Conservation (phyloP, 2,329 filamentous ascomycete species). For the Colletotrichum phormii region DNA sequence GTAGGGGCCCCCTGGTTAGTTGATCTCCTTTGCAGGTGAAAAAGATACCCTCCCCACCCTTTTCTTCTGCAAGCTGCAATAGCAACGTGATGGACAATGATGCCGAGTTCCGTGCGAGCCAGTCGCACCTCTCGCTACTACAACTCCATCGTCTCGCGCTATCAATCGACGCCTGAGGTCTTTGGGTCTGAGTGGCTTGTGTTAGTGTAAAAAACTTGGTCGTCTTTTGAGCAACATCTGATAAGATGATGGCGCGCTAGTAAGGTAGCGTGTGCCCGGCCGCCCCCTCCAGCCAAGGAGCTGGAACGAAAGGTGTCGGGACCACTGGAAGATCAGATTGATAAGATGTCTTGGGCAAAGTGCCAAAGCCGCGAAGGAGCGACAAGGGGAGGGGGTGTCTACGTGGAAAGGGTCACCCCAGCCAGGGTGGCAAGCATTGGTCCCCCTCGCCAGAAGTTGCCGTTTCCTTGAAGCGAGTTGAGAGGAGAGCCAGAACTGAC, state of each 20-base stretch:
- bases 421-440: background rate
- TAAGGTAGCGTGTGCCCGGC: background rate
- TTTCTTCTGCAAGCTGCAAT: background rate
- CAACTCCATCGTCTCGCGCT: background rate
- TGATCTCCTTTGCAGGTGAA: constrained; percentile 10
- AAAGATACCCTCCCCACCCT: background rate
- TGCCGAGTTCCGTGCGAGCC: background rate
- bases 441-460: constrained; percentile 21
- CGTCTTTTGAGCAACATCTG: constrained; percentile 9
- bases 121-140: background rate
- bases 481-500: background rate
- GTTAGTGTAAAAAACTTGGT: background rate
- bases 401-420: constrained; percentile 1
- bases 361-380: background rate
- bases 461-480: constrained; percentile 4
- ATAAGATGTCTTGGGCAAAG: constrained; percentile 27
- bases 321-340: constrained; percentile 32
- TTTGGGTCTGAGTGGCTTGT: background rate
- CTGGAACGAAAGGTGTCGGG: constrained; percentile 6
- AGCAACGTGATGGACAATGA: background rate
- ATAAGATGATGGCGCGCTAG: constrained; percentile 20
- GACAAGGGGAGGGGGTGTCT: background rate
- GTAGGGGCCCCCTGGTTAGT: constrained; percentile 19
- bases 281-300: background rate
- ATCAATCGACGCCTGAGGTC: background rate